Evolutionary conservation across 1,284 basidiomycete genomes (phyloP), one percentile per base, ranked within the genome.

Genomic region (Apiotrichum laibachii): DNA sequence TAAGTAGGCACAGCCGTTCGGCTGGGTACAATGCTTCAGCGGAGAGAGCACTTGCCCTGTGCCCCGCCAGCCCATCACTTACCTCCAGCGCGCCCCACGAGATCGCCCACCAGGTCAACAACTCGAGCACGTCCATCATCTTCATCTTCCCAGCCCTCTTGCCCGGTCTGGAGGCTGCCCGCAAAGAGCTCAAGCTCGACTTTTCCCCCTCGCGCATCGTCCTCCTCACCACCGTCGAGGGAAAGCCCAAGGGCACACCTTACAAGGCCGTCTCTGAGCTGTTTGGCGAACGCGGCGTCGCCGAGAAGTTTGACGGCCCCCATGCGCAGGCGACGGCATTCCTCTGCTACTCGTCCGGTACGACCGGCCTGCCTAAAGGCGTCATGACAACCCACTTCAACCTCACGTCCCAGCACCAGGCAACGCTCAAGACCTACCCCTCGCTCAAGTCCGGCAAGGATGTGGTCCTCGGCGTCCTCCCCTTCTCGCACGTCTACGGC

Each of bases 261-360:
- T 31, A 31, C 26, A 53, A 18, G 5, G 61, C 49, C 31, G 33
- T n/a, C 21, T 57, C 62, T 33, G 18, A 31, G 22, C 6, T 60
- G 21, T 39, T 39, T n/a, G 57, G 57, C 31, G 44, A 53, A 31
- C 59, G n/a, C 15, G 62, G 57, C 18, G 31, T 34, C 18, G 53
- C 51, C 9, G 56, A 58, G 50, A 31, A 35, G 37, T 63, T 63
- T 21, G 56, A 63, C 46, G 50, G 55, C 10, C 51, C 35, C 16
- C 53, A 16, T 16, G 37, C 55, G 5, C 12, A 48, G 13, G 51
- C 45, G 19, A 52, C 57, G 10, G 57, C 59, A 1, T 61, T 55
- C 66, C 72, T 89, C 34, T 88, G 86, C 63, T 88, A 88, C 68
- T 82, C 80, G n/a, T 86, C 85, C 57, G 86, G 86, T 8, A 88